Base-by-base conservation (phyloP, 768 basidiomycete genomes). In the Russula sp. region DNA sequence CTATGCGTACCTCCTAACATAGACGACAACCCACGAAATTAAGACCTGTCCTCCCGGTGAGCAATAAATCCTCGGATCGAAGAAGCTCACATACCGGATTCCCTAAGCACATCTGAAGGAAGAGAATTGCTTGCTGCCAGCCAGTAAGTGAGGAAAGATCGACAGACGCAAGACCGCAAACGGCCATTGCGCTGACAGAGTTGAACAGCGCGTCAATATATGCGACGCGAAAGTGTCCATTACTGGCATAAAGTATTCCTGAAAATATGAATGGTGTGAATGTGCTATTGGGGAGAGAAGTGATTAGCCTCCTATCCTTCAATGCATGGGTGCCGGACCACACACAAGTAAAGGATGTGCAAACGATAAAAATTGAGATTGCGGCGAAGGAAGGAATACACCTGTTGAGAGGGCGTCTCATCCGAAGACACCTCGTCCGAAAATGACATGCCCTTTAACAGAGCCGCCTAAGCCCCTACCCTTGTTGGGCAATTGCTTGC, bases 21-120 rank as follows among this genome's bases (percentile, higher is more conserved):
- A 82, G 32, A 96, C 91, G 73, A 91, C 89, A 62, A 91, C 77
- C 87, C 91, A 91, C 0, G 91, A 91, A 7, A 94, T 82, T 14
- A 85, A 69, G 44, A 92, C 83, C 86, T 92, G 56, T n/a, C 52
- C 11, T 18, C 18, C n/a, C 27, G 13, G n/a, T 65, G 39, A 31
- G 8, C 14, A 6, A 6, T 18, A 22, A 14, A 55, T 62, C 10
- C 13, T 35, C 47, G 27, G 34, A 55, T 66, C n/a, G 39, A 18
- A 47, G 4, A 45, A 34, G 52, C 56, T 50, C n/a, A 79, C 87
- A 70, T 66, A 91, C 89, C 40, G 86, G 86, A 66, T 79, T 88
- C 8, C 89, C 88, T 20, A 88, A 64, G 64, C 82, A 85, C 91
- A 93, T 93, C 72, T 88, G 85, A 8, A 89, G 71, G 73, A 91